Conservation (phyloP, 2,329 filamentous ascomycete species). For the Lojkania enalia region DNA sequence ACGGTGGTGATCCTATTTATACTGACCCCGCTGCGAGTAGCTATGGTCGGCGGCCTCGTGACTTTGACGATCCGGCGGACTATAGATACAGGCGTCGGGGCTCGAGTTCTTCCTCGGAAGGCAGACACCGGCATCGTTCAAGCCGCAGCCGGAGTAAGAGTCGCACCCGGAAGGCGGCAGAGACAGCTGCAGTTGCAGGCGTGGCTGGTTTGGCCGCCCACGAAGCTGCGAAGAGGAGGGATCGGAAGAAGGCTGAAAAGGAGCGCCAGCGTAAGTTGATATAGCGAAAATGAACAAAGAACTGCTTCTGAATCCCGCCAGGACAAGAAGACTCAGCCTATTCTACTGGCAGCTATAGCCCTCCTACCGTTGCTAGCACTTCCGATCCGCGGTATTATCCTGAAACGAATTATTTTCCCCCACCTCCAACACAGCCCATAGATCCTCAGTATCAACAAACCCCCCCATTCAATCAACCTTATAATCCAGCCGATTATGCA, state of each 20-base stretch:
- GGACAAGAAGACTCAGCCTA: constrained; percentile 43
- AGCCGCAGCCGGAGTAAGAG: constrained; percentile 51
- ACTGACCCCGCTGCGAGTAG: constrained; percentile 56
- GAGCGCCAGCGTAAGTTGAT: constrained; percentile 54
- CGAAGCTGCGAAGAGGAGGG: constrained; percentile 59
- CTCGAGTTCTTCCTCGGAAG: constrained; percentile 45
- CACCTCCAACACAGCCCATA: constrained; percentile 46
- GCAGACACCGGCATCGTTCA: constrained; percentile 40
- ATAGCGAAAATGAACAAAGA: constrained; percentile 11
- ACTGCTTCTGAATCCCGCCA: constrained; percentile 25
- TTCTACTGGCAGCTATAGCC: constrained; percentile 38
- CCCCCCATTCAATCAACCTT: constrained; percentile 44
- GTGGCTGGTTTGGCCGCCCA: constrained; percentile 61
- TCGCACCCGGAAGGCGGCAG: constrained; percentile 56
- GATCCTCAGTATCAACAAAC: constrained; percentile 33
- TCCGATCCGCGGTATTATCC: constrained; percentile 49
- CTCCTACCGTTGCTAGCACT: constrained; percentile 38
- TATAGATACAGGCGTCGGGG: constrained; percentile 49
- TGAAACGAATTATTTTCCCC: constrained; percentile 53
- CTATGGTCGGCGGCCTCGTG: constrained; percentile 42
- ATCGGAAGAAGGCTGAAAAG: constrained; percentile 59
- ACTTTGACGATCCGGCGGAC: constrained; percentile 46
- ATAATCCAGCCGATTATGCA: constrained; percentile 52
- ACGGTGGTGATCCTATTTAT: constrained; percentile 65
- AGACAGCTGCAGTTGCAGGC: constrained; percentile 61